phyloP scores from a whole-genome alignment of 176 grass and related monocot genomes.

The Phragmites australis region DNA sequence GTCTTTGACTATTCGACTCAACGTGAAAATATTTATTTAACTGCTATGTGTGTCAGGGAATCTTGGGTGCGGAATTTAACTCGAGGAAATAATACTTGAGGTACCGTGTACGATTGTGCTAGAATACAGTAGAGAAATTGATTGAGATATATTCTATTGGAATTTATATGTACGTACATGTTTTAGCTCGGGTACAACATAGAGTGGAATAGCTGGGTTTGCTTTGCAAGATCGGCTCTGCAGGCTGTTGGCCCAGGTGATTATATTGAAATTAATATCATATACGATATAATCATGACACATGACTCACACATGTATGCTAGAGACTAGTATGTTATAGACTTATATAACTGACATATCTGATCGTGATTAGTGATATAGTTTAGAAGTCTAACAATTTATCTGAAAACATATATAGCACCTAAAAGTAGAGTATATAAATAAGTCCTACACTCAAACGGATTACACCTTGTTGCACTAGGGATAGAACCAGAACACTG shows the following conservation, averaged over 20 bases:
- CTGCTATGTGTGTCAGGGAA: neutral
- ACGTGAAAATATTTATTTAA: neutral
- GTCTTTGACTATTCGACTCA: neutral
- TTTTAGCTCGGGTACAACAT: no score
- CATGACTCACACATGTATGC: neutral
- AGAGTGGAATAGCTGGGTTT: no score
- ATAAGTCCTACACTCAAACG: no score
- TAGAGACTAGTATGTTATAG: constrained; percentile 8
- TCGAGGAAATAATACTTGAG: neutral
- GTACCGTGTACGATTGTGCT: neutral
- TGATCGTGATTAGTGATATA: neutral
- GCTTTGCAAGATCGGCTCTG: no score
- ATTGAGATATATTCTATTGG: neutral
- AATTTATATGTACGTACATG: no score
- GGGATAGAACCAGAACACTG: no score
- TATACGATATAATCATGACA: neutral
- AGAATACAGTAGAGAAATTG: neutral
- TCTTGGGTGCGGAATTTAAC: neutral
- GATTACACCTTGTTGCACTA: no score
- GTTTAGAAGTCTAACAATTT: neutral
- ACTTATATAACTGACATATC: neutral
- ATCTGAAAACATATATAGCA: no score
- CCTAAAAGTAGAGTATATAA: no score
- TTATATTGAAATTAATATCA: neutral
- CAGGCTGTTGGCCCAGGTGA: no score